Evolutionary conservation across 2,329 filamentous ascomycete genomes (phyloP).

Genomic region (Colletotrichum liriopes): DNA sequence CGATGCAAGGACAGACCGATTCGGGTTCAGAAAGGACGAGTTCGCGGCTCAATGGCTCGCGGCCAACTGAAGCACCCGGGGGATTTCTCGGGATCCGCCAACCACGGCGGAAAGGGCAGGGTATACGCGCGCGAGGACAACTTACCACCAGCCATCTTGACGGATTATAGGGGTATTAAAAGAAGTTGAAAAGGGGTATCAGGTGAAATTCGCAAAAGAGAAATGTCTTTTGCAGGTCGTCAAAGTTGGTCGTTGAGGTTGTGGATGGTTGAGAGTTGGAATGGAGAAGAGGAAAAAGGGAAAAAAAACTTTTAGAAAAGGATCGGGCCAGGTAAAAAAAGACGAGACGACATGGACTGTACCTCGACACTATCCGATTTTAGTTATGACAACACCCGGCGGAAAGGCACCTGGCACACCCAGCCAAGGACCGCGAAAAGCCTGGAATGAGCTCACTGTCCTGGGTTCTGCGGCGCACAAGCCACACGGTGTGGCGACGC

Average conservation of each 20-base stretch:
- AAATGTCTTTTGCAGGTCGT: constrained; percentile 42
- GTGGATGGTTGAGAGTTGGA: constrained; percentile 20
- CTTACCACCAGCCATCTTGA: constrained; percentile 65
- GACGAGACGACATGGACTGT: constrained; percentile 45
- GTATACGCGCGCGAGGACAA: constrained; percentile 41
- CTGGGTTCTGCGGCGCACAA: constrained; percentile 41
- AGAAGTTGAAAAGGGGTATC: constrained; percentile 46
- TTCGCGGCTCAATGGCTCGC: constrained; percentile 37
- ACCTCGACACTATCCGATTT: constrained; percentile 52
- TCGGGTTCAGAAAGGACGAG: background rate
- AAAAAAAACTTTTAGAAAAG: constrained; percentile 45
- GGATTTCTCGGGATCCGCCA: constrained; percentile 25
- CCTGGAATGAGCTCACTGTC: constrained; percentile 50
- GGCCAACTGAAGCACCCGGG: background rate
- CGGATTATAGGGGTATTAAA: constrained; percentile 42
- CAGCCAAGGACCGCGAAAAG: constrained; percentile 44
- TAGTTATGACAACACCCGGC: constrained; percentile 58
- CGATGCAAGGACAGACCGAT: constrained; percentile 3
- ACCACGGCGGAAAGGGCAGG: constrained; percentile 20
- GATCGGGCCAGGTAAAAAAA: constrained; percentile 46
- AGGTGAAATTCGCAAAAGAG: constrained; percentile 45
- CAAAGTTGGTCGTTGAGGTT: constrained; percentile 35
- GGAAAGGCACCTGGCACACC: constrained; percentile 35
- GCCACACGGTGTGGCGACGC: constrained; percentile 53
- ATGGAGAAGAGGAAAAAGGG: constrained; percentile 23